phyloP scores from a whole-genome alignment of 768 basidiomycete genomes.

The Tylopilus rubrobrunneus region DNA sequence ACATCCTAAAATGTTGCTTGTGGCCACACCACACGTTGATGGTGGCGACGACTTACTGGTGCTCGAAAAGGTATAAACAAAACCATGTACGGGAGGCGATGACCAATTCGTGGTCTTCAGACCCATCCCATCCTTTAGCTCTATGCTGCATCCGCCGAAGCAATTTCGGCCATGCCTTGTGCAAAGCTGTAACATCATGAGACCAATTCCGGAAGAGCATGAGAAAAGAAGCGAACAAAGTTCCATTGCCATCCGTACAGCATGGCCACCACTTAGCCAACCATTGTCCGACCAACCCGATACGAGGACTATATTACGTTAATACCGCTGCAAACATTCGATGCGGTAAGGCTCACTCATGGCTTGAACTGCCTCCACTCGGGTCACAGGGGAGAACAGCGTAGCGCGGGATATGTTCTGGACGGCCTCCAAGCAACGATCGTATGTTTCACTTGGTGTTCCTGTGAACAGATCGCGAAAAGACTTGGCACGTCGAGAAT shows the following conservation, averaged over 20 bases:
- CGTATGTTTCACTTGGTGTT: conserved; percentile 68
- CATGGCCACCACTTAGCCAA: conserved; percentile 94
- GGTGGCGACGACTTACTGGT: conserved; percentile 60
- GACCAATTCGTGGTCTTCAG: conserved; percentile 74
- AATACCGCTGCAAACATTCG: neutral
- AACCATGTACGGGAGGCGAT: conserved; percentile 88
- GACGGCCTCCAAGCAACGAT: conserved; percentile 77
- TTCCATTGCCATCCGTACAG: conserved; percentile 97
- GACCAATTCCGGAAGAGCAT: neutral
- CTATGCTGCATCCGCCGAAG: conserved; percentile 71
- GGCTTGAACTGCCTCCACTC: conserved; percentile 87
- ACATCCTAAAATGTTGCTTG: conserved; percentile 55
- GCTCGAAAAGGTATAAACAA: conserved; percentile 89
- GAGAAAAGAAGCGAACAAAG: conserved; percentile 52
- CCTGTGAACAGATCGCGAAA: conserved; percentile 39
- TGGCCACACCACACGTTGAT: neutral
- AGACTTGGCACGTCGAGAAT: neutral
- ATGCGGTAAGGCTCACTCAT: conserved; percentile 61
- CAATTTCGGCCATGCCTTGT: conserved; percentile 87
- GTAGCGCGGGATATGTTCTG: conserved; percentile 81
- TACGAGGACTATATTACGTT: conserved; percentile 59
- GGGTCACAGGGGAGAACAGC: conserved; percentile 79
- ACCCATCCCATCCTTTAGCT: conserved; percentile 43
- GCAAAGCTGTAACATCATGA: conserved; percentile 56
- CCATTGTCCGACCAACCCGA: conserved; percentile 95